Percentiles rank a stretch among this genome's conserved stretches.
These are phyloP conservation scores for Boletus pseudopeckii DNA, from an alignment of 768 basidiomycete genomes.

Conservation along the genomic window DNA sequence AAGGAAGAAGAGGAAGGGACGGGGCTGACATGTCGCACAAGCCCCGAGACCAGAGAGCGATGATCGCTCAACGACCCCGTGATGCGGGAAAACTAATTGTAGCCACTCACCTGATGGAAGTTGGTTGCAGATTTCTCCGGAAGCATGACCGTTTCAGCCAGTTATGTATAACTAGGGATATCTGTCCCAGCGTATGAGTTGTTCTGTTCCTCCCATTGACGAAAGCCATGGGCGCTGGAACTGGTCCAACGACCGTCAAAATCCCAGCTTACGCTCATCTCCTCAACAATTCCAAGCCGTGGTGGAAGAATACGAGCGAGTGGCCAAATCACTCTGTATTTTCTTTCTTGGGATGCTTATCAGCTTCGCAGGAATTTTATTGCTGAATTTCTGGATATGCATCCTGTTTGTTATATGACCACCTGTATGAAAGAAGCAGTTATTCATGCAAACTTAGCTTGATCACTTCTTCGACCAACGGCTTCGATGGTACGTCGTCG, in stretches of 20 bases:
- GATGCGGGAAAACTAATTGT: neutral
- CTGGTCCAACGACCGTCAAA: neutral
- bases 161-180: neutral
- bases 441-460: neutral
- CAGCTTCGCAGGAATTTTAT: neutral
- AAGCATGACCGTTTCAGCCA: neutral
- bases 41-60: neutral
- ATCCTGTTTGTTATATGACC: neutral
- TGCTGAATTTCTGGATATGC: constrained; percentile 3
- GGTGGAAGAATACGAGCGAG: neutral
- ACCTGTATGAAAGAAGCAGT: no score
- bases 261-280: neutral
- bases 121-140: neutral
- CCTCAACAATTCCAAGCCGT: neutral
- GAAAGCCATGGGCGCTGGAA: neutral
- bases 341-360: neutral
- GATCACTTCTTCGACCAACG: constrained; percentile 2
- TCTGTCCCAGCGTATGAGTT: neutral
- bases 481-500: constrained; percentile 1
- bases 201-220: neutral
- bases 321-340: neutral
- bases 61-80: neutral
- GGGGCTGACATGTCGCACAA: neutral
- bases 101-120: neutral
- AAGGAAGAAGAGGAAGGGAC: neutral